A percentile compares a stretch with the other conserved stretches of the same genome.
Evolutionary conservation across 129 eudicot species (phyloP).

Genomic region (Lonicera japonica): DNA sequence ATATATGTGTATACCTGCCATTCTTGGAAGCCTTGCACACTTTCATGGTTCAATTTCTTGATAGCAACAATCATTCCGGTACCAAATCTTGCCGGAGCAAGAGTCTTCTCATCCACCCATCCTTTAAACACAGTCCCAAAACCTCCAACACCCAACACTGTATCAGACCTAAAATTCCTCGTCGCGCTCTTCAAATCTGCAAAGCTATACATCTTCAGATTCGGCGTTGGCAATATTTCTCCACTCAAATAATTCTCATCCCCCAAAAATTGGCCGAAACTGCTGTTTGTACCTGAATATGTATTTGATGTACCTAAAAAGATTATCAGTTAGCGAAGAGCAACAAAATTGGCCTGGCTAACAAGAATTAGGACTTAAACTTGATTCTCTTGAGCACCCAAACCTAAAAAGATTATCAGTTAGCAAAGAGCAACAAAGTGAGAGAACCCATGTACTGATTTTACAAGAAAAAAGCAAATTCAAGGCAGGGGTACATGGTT

Average conservation of each 20-base stretch:
- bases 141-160: slow-evolving; percentile 70
- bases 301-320: slow-evolving; percentile 36
- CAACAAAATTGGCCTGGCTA: not conserved
- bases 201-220: slow-evolving; percentile 48
- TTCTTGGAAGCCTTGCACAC: slow-evolving; percentile 72
- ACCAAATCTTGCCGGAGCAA: slow-evolving; percentile 40
- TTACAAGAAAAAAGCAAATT: no score
- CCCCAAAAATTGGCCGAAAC: slow-evolving; percentile 34
- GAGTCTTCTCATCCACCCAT: slow-evolving; percentile 70
- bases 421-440: no score
- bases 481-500: no score
- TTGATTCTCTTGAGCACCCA: not conserved
- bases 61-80: slow-evolving; percentile 61
- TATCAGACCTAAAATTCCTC: slow-evolving; percentile 53
- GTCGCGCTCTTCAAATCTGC: slow-evolving; percentile 61
- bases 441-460: not conserved
- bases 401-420: no score
- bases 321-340: slow-evolving; percentile 7
- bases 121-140: slow-evolving; percentile 86
- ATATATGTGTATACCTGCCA: slow-evolving; percentile 52
- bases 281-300: slow-evolving; percentile 43
- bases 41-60: slow-evolving; percentile 58
- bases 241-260: slow-evolving; percentile 30
- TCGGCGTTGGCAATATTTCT: slow-evolving; percentile 58
- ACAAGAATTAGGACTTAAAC: not conserved